Evolutionary conservation across 305 asterid species (phyloP).

Genomic region (Solanum hybrid): DNA sequence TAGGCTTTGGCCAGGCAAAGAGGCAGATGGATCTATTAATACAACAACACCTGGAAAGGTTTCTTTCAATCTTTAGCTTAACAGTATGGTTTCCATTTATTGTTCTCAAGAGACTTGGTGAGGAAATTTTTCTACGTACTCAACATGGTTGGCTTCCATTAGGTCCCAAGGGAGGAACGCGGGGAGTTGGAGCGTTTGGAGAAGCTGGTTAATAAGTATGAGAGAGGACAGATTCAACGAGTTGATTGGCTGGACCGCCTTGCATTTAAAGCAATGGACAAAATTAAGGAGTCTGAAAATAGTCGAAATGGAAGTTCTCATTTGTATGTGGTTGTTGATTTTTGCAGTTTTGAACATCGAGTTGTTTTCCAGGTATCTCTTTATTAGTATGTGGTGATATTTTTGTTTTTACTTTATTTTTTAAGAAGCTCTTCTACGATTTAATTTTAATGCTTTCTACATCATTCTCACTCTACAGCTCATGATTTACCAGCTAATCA

Average conservation of each 20-base stretch:
- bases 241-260: constrained; percentile 98
- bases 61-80: neutral
- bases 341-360: constrained; percentile 93
- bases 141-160: constrained; percentile 13
- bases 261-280: constrained; percentile 89
- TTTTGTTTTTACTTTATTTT: neutral
- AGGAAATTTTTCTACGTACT: neutral
- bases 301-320: constrained; percentile 82
- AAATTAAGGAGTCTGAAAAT: constrained; percentile 75
- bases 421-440: neutral
- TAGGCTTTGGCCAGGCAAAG: constrained; percentile 79
- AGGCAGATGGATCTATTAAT: constrained; percentile 88
- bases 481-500: neutral
- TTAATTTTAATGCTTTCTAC: neutral
- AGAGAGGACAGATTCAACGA: constrained; percentile 94
- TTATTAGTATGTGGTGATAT: neutral
- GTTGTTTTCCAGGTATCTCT: constrained; percentile 87
- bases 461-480: neutral
- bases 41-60: constrained; percentile 93
- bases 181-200: constrained; percentile 94
- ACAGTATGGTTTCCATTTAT: neutral
- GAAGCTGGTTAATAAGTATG: constrained; percentile 88
- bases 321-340: constrained; percentile 64
- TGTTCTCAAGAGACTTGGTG: neutral
- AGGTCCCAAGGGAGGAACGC: constrained; percentile 96